A percentile compares a stretch with the other conserved stretches of the same genome.
Evolutionary conservation across 495 filamentous ascomycete species (phyloP).

Genomic region (Xylaria telfairii): DNA sequence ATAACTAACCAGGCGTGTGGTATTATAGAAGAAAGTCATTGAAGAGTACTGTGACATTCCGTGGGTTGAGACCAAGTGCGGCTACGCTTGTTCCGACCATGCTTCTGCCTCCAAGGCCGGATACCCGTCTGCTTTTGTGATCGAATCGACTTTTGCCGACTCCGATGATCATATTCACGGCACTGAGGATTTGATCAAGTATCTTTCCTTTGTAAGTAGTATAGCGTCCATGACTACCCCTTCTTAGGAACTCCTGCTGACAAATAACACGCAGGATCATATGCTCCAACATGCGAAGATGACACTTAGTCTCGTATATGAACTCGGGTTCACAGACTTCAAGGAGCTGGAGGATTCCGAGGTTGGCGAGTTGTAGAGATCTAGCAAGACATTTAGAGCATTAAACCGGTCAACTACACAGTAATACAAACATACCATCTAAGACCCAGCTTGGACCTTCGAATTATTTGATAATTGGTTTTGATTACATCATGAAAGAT

Average conservation of each 20-base stretch:
- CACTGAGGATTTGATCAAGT: conserved; percentile 85
- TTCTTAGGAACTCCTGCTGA: neutral
- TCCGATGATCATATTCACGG: conserved; percentile 90
- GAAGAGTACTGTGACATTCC: conserved; percentile 89
- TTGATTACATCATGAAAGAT: neutral
- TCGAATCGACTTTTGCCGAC: conserved; percentile 86
- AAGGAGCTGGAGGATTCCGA: conserved; percentile 43
- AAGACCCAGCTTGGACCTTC: neutral
- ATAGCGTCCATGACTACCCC: neutral
- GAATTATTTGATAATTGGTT: neutral
- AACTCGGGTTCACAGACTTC: conserved; percentile 75
- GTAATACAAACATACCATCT: neutral
- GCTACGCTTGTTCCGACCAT: conserved; percentile 97
- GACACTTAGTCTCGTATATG: conserved; percentile 87
- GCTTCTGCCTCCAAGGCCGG: conserved; percentile 95
- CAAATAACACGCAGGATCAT: conserved; percentile 61
- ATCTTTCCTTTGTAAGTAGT: conserved; percentile 71
- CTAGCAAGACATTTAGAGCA: neutral
- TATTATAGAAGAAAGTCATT: conserved; percentile 70
- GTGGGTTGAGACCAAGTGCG: conserved; percentile 90
- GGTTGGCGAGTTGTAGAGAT: conserved; percentile 37
- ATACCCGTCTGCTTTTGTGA: conserved; percentile 94
- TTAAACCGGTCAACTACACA: neutral
- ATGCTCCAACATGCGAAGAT: conserved; percentile 97
- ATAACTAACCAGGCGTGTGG: neutral